These are phyloP conservation scores for Sugiyamaella americana DNA, from an alignment of 805 yeast species.

Conservation along the genomic window DNA sequence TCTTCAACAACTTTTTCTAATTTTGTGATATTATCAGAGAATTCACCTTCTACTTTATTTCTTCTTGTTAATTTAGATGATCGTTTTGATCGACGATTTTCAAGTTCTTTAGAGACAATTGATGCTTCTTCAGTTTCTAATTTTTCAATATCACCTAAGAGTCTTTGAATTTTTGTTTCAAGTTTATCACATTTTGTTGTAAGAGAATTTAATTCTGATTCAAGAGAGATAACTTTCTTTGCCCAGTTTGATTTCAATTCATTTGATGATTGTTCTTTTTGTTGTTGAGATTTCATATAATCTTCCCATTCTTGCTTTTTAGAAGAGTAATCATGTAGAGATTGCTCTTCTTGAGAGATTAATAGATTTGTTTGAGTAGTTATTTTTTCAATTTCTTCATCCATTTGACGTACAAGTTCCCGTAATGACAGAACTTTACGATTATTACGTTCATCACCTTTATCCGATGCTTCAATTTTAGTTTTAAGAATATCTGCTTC, in stretches of 20 bases:
- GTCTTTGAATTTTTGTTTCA: slow-evolving; percentile 20
- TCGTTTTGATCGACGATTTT: slow-evolving; percentile 23
- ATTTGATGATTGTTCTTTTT: slow-evolving; percentile 15
- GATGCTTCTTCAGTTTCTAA: slow-evolving; percentile 24
- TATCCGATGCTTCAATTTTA: slow-evolving; percentile 43
- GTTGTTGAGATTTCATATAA: slow-evolving; percentile 12
- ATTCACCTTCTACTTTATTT: slow-evolving; percentile 28
- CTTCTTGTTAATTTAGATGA: slow-evolving; percentile 27
- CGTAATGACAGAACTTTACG: slow-evolving; percentile 48
- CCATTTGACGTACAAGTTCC: slow-evolving; percentile 37
- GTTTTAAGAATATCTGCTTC: slow-evolving; percentile 52
- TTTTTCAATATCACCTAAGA: slow-evolving; percentile 24
- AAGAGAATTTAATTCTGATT: slow-evolving; percentile 23
- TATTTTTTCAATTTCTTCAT: slow-evolving; percentile 33
- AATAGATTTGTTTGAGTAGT: slow-evolving; percentile 12
- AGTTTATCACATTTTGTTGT: slow-evolving; percentile 26
- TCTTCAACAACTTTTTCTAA: slow-evolving; percentile 30
- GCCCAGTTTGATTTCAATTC: slow-evolving; percentile 16
- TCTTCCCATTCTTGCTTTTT: slow-evolving; percentile 20
- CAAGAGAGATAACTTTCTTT: slow-evolving; percentile 15
- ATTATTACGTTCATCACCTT: slow-evolving; percentile 51
- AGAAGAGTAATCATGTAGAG: slow-evolving; percentile 10
- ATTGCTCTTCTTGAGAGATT: slow-evolving; percentile 12
- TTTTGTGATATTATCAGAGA: slow-evolving; percentile 29
- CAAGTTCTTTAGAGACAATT: slow-evolving; percentile 22